Evolutionary conservation across 805 yeast genomes (phyloP).

Genomic region (Yamadazyma sp.): DNA sequence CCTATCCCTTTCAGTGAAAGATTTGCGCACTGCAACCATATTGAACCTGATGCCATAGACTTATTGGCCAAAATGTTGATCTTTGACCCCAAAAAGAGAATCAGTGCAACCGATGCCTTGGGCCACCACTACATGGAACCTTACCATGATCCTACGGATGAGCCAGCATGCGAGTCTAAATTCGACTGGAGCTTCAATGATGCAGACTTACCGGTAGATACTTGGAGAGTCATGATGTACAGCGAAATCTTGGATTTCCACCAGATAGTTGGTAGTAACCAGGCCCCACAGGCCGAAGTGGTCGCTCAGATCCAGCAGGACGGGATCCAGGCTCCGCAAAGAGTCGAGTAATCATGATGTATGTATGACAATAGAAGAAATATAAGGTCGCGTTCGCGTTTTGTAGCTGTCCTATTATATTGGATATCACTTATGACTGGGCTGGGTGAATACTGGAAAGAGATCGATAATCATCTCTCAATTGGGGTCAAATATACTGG

Average conservation of each 20-base stretch:
- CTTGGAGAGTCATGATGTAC: constrained; percentile 99
- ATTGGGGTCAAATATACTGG: constrained; percentile 20
- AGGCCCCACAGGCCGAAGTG: constrained; percentile 12
- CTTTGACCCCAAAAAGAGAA: constrained; percentile 92
- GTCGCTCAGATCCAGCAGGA: constrained; percentile 26
- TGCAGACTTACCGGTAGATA: constrained; percentile 95
- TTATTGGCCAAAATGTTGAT: constrained; percentile 85
- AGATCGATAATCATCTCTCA: constrained; percentile 22
- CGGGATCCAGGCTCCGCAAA: constrained; percentile 28
- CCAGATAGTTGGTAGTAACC: constrained; percentile 62
- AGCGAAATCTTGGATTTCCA: constrained; percentile 95
- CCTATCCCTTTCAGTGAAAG: constrained; percentile 86
- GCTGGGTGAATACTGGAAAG: constrained; percentile 19
- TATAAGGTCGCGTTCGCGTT: neutral
- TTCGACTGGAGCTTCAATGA: constrained; percentile 99
- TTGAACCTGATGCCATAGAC: constrained; percentile 86
- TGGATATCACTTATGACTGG: no score
- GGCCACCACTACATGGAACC: constrained; percentile 90
- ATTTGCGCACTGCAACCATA: constrained; percentile 60
- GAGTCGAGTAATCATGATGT: constrained; percentile 13
- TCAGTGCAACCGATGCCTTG: constrained; percentile 87
- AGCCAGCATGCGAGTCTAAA: constrained; percentile 87
- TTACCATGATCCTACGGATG: constrained; percentile 96
- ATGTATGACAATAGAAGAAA: constrained; percentile 4
- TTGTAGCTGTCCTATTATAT: neutral